Evolutionary conservation across 2,329 filamentous ascomycete genomes (phyloP), one percentile per base, ranked within the genome.

Genomic region (Phoma sp.): DNA sequence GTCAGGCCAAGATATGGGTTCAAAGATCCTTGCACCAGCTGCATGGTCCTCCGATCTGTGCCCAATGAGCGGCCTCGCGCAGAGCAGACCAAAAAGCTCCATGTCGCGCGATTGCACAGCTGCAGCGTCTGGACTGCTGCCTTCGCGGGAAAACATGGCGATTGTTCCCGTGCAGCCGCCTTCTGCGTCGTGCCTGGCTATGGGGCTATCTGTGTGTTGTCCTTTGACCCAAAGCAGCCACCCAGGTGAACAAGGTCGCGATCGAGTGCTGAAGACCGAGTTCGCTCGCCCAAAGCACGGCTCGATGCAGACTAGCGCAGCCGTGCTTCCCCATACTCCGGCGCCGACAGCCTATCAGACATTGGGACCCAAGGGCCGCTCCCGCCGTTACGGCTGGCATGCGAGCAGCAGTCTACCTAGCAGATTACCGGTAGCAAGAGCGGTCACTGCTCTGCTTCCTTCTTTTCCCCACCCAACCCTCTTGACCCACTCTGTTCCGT

Each of bases 361-460:
- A 14, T 56, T 50, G 41, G 41, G 18, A 18, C 18, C 18, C 24
- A 33, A 46, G 46, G 42, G 42, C 33, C 25, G 47, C 25, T 30
- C 33, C 27, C 37, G 27, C 52, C 46, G 52, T 55, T 52, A 35
- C 35, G 14, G 23, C 23, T 24, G 33, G 40, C 48, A 52, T 41
- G 54, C 44, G 58, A 60, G 48, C 52, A 53, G 59, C 18, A 18
- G 18, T 18, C 18, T 18, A 18, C 18, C 18, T 18, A 18, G 18
- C 18, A 18, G 18, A 18, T 18, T 18, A n/a, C n/a, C n/a, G n/a
- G n/a, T n/a, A 61, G 29, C 29, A 7, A 7, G 7, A 11, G 11
- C 62, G 70, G 39, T 32, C 40, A 37, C 51, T 38, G 57, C 60
- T 52, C 43, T 70, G 57, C 54, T 35, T 33, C 36, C 35, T 30